Conservation (phyloP, 2,329 filamentous ascomycete species). For the Colletotrichum lindemuthianum region DNA sequence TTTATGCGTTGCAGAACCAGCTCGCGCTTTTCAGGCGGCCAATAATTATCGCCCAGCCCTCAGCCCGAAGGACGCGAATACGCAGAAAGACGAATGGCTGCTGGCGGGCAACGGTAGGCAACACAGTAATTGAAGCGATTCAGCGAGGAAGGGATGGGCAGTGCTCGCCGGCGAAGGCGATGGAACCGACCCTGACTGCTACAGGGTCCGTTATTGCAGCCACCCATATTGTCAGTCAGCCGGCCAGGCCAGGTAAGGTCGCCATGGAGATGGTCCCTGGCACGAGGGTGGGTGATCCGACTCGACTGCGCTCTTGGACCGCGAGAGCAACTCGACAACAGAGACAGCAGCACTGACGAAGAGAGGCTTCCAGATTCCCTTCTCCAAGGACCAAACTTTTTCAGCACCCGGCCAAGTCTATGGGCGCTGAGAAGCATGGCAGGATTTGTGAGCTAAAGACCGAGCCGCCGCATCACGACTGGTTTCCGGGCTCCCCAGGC, state of each 20-base stretch:
- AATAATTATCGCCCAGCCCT: slow-evolving; percentile 2
- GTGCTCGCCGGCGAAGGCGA: slow-evolving; percentile 4
- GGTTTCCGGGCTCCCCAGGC: slow-evolving; percentile 30
- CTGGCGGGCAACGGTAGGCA: not conserved
- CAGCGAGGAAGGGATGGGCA: no score
- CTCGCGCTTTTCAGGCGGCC: not conserved
- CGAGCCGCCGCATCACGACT: slow-evolving; percentile 21
- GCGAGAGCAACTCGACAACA: not conserved
- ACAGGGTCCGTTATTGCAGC: slow-evolving; percentile 5
- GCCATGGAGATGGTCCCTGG: slow-evolving; percentile 26
- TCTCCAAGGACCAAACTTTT: slow-evolving; percentile 22
- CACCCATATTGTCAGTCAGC: not conserved
- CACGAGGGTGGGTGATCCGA: slow-evolving; percentile 8
- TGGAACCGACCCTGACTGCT: not conserved
- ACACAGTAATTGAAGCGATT: not conserved
- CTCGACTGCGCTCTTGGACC: not conserved
- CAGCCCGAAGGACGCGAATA: slow-evolving; percentile 2
- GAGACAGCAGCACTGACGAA: slow-evolving; percentile 16
- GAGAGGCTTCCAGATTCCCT: slow-evolving; percentile 23
- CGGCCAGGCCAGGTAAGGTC: slow-evolving; percentile 7
- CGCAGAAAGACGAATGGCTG: slow-evolving; percentile 1
- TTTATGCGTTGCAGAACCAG: not conserved
- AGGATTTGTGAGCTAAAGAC: slow-evolving; percentile 20
- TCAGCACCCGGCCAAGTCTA: slow-evolving; percentile 20
- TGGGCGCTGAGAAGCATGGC: slow-evolving; percentile 8